Conservation (phyloP, 164 flowering plant genomes). For the Stephania yunnanensis region DNA sequence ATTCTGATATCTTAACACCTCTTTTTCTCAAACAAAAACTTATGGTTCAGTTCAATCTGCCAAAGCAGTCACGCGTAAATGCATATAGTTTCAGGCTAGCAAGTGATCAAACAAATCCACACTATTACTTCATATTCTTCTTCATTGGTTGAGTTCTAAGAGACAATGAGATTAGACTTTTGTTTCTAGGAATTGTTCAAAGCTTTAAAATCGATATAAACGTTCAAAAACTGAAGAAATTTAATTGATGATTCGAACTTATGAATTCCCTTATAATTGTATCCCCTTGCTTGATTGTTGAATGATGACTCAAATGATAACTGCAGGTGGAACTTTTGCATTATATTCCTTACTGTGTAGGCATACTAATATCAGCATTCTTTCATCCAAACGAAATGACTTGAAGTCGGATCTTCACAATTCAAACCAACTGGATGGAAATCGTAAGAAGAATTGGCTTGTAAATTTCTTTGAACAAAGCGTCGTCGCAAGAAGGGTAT, state of each 20-base stretch:
- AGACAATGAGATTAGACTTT: background rate
- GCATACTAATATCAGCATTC: slow-evolving; percentile 52
- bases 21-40: background rate
- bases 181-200: background rate
- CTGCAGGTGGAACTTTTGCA: slow-evolving; percentile 87
- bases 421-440: slow-evolving; percentile 18
- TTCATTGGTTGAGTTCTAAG: background rate
- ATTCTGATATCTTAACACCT: background rate
- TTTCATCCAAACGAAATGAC: slow-evolving; percentile 26
- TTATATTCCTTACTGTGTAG: slow-evolving; percentile 72
- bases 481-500: slow-evolving; percentile 56
- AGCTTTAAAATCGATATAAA: background rate
- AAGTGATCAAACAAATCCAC: background rate
- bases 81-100: background rate
- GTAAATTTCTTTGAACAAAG: slow-evolving; percentile 53
- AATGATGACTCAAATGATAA: slow-evolving; percentile 1
- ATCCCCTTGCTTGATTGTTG: background rate
- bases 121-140: background rate
- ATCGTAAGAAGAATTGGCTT: slow-evolving; percentile 33
- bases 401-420: slow-evolving; percentile 22
- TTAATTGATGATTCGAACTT: background rate
- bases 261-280: background rate
- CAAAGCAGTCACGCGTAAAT: background rate
- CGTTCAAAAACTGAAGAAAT: background rate
- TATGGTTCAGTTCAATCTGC: background rate